Base-by-base conservation (phyloP, 2,329 filamentous ascomycete genomes). In the Phialemoniopsis sp. region DNA sequence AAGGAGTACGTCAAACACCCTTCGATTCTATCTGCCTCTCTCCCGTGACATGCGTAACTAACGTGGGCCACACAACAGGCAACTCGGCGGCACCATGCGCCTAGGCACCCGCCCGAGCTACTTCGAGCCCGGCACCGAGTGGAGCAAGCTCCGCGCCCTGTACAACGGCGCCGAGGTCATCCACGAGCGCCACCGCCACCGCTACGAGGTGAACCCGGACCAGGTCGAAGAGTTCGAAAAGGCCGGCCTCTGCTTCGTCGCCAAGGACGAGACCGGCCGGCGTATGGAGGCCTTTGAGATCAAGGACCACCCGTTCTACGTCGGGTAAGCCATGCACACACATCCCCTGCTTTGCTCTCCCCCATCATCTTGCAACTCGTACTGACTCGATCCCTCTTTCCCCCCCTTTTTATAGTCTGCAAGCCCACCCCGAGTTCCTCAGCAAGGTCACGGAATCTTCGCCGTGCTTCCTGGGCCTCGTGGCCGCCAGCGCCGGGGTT, bases 381-480 rank as follows among this genome's bases (percentile, higher is more conserved):
- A 39, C 19, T 28, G 13, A 28, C 17, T 39, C 14, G 36, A 34
- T n/a, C n/a, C n/a, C n/a, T n/a, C n/a, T n/a, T n/a, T n/a, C n/a
- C n/a, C n/a, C n/a, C 10, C 21, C 10, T 10, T 26, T 26, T 26
- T 10, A 14, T 41, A 49, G 85, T 46, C 85, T 93, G 8, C 90
- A 95, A 62, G 91, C 85, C 62, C 89, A 95, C 60, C 89, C 90
- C 3, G 89, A 96, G 62, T 95, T 91, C 57, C 70, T 87, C 37
- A 84, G 77, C 50, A 76, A 85, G 38, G 89, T 93, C 3, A 66
- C 94, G 45, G 70, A 78, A 36, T 87, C 87, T 1, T 84, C 78
- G 55, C 80, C 80, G 57, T 82, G 87, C 2, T 93, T 88, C 64
- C 72, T 95, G 16, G 89, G 89, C 34, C 90, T 95, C 59, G 77